Evolutionary conservation across 441 rosid genomes (phyloP).

Genomic region (Gossypium gossypioides): DNA sequence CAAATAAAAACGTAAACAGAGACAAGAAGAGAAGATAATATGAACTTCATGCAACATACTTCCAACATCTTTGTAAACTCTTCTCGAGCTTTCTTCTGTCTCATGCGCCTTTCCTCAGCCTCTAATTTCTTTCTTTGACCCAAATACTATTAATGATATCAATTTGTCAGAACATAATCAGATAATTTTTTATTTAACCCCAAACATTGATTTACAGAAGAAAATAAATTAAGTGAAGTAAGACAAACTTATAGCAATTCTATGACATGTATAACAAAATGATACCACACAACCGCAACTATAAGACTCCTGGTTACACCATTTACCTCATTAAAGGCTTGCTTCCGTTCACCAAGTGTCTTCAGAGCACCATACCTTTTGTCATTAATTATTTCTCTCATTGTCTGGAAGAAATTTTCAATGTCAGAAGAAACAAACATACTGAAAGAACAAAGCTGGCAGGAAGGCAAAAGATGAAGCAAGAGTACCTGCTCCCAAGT

Average conservation of each 20-base stretch:
- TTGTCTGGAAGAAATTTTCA: conserved; percentile 40
- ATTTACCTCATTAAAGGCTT: conserved; percentile 93
- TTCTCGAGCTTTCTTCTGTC: conserved; percentile 91
- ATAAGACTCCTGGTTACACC: conserved; percentile 7
- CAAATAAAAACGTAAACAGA: conserved; percentile 18
- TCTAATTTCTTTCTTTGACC: conserved; percentile 92
- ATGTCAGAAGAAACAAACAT: conserved; percentile 19
- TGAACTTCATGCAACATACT: conserved; percentile 37
- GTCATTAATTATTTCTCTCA: conserved; percentile 82
- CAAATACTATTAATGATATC: conserved; percentile 47
- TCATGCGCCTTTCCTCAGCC: conserved; percentile 87
- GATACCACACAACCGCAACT: background rate
- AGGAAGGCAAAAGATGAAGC: conserved; percentile 4
- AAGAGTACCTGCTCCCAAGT: conserved; percentile 92
- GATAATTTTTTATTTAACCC: background rate
- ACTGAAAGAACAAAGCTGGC: conserved; percentile 11
- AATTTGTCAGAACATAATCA: conserved; percentile 10
- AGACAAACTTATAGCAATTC: conserved; percentile 4
- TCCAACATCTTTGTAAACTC: conserved; percentile 88
- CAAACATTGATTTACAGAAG: background rate
- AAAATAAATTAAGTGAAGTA: background rate
- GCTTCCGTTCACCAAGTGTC: conserved; percentile 94
- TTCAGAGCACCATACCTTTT: conserved; percentile 77
- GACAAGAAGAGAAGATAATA: background rate
- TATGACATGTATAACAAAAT: background rate